A percentile compares a stretch with the other conserved stretches of the same genome.
These are phyloP conservation scores for Limonium bicolor DNA, from an alignment of 148 eudicot genomes.

Conservation along the genomic window DNA sequence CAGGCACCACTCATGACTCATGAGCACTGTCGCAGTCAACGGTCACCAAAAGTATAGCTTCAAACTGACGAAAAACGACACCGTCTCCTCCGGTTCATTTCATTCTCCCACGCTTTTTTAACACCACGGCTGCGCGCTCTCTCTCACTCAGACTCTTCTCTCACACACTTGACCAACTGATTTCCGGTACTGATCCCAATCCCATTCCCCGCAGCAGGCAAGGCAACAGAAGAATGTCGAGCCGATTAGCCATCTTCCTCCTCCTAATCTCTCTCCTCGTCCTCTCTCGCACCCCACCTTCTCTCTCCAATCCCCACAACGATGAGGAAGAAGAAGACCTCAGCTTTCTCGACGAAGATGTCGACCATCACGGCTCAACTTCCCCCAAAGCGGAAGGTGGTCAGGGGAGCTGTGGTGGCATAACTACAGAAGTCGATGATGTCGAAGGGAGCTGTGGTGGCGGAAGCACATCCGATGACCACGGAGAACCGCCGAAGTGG, in stretches of 20 bases:
- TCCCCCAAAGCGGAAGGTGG: constrained; percentile 13
- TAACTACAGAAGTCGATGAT: constrained; percentile 26
- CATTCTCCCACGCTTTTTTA: too few relatives aligned
- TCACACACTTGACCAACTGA: too few relatives aligned
- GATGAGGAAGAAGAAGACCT: constrained; percentile 29
- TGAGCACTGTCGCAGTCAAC: too few relatives aligned
- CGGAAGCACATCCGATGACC: constrained; percentile 8
- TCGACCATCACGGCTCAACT: constrained; percentile 13
- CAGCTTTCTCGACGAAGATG: constrained; percentile 42
- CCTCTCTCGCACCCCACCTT: constrained; percentile 17
- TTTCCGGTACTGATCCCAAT: too few relatives aligned
- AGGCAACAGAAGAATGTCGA: constrained; percentile 32
- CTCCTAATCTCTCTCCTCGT: constrained; percentile 14
- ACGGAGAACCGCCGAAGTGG: constrained; percentile 5
- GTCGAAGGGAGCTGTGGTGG: constrained; percentile 18
- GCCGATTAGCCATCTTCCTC: constrained; percentile 32
- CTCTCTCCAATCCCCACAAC: constrained; percentile 11
- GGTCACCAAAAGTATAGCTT: too few relatives aligned
- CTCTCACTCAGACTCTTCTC: too few relatives aligned
- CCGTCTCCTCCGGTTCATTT: too few relatives aligned
- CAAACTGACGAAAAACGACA: too few relatives aligned
- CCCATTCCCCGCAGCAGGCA: too few relatives aligned
- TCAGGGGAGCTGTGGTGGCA: constrained; percentile 11
- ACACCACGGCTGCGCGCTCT: too few relatives aligned
- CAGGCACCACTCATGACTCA: too few relatives aligned